Conservation (phyloP, 306 rosid species). For the Coriaria nepalensis region DNA sequence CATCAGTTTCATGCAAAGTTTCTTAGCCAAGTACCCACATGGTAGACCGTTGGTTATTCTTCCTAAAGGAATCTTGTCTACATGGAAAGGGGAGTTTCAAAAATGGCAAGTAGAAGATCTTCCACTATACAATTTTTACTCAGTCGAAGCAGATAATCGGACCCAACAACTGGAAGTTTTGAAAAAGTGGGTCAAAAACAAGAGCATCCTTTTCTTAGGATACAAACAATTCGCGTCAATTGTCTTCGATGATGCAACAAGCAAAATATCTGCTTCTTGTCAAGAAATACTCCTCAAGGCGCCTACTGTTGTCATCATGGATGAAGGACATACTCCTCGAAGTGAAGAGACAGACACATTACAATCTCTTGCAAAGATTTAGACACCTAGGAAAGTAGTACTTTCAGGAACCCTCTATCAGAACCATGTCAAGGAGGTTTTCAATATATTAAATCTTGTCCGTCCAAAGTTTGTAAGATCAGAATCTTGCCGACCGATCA, state of each 20-base stretch:
- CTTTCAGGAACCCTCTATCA: conserved; percentile 92
- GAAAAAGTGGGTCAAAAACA: conserved; percentile 55
- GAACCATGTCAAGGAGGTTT: conserved; percentile 85
- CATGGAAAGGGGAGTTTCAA: conserved; percentile 81
- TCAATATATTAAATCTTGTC: conserved; percentile 68
- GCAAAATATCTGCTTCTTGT: conserved; percentile 28
- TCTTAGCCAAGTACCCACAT: conserved; percentile 72
- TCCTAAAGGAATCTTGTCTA: conserved; percentile 87
- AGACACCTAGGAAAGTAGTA: conserved; percentile 74
- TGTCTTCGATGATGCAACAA: conserved; percentile 40
- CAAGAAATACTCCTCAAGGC: conserved; percentile 53
- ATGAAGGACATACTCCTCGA: conserved; percentile 96
- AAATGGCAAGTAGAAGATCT: conserved; percentile 88
- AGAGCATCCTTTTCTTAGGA: conserved; percentile 82
- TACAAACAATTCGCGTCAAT: conserved; percentile 81
- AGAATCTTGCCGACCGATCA: conserved; percentile 54
- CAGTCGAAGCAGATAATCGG: conserved; percentile 67
- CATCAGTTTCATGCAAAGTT: conserved; percentile 93
- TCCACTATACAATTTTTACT: conserved; percentile 63
- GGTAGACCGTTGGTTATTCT: conserved; percentile 88
- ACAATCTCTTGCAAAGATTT: conserved; percentile 63
- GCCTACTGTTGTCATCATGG: conserved; percentile 74
- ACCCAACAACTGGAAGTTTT: conserved; percentile 57
- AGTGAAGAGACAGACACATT: conserved; percentile 77
- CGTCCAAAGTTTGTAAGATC: conserved; percentile 61